Base-by-base conservation (phyloP, 2,329 filamentous ascomycete genomes). In the Sclerotinia nivalis region DNA sequence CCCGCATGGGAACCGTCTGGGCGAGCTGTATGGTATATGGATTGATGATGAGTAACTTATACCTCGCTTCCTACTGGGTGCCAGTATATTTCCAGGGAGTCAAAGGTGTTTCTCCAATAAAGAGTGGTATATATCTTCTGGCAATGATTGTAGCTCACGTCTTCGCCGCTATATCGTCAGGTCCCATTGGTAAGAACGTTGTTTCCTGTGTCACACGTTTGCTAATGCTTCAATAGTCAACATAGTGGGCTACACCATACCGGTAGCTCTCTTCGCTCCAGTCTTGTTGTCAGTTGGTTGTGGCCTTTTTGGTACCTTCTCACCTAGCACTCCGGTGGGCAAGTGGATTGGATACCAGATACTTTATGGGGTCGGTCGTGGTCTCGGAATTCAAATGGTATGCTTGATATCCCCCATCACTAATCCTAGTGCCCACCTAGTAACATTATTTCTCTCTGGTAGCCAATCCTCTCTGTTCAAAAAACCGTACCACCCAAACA, bases 11-110 rank as follows among this genome's bases (percentile, higher is more conserved):
- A 3, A 62, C 54, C n/a, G 71, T 78, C 1, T 67, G 45, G 66
- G 40, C 45, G 4, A 40, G 15, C 5, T 60, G 55, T 31, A 43
- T 61, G 34, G 34, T 52, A 20, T 12, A 52, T 22, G 10, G 40
- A 4, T 22, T 62, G 25, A 31, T 61, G 7, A 49, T 52, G 13
- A 28, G 43, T 13, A 22, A 37, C 28, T 22, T 25, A 1, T 45
- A 25, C 8, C 31, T 15, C 5, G 13, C 31, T 25, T 40, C 88
- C 64, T 83, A 81, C 74, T 84, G 83, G 68, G 75, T 85, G 10
- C 82, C 84, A 2, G 79, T 85, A 69, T 85, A 83, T 78, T 84
- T 86, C 75, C 83, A 86, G 77, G 79, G 81, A 43, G 80, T 85
- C 69, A 80, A 78, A 68, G 79, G 78, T 18, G 75, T 77, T 55